These are phyloP conservation scores for Penicillium sp. DNA, from an alignment of 2,329 filamentous ascomycete genomes.

Conservation along the genomic window DNA sequence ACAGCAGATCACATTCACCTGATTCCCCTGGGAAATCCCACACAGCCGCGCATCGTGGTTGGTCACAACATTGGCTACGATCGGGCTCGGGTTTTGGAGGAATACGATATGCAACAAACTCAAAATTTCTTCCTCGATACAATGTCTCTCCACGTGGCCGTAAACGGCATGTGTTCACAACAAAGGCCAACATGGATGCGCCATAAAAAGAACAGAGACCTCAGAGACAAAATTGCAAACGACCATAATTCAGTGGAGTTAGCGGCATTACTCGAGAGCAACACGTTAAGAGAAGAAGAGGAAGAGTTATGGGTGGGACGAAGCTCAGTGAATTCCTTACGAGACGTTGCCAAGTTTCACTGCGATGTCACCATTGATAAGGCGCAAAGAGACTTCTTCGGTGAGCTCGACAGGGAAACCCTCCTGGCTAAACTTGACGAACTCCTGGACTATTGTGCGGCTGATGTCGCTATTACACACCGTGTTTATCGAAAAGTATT, in stretches of 20 bases:
- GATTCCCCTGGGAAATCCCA: conserved; percentile 78
- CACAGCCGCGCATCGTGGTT: conserved; percentile 71
- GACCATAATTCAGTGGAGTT: conserved; percentile 70
- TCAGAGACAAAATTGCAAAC: conserved; percentile 73
- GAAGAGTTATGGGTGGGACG: conserved; percentile 93
- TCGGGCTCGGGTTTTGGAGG: conserved; percentile 79
- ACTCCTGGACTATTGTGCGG: conserved; percentile 88
- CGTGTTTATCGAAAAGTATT: conserved; percentile 93
- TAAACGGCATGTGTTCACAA: conserved; percentile 97
- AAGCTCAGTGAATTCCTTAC: conserved; percentile 90
- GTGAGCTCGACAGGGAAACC: conserved; percentile 69
- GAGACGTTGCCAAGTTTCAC: conserved; percentile 95
- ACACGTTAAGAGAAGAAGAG: conserved; percentile 71
- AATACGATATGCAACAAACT: conserved; percentile 80
- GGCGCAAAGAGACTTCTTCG: conserved; percentile 78
- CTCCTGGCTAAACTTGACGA: conserved; percentile 72
- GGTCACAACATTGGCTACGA: conserved; percentile 98
- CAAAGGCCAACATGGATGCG: conserved; percentile 98
- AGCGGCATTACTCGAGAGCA: conserved; percentile 65
- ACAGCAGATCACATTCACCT: conserved; percentile 73
- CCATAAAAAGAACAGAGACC: conserved; percentile 83
- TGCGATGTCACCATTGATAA: conserved; percentile 91
- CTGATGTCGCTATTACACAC: conserved; percentile 90
- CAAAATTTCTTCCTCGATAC: conserved; percentile 89
- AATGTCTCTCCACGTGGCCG: conserved; percentile 96